Evolutionary conservation across 768 basidiomycete genomes (phyloP), one percentile per base, ranked within the genome.

Genomic region (Boletus huronensis): DNA sequence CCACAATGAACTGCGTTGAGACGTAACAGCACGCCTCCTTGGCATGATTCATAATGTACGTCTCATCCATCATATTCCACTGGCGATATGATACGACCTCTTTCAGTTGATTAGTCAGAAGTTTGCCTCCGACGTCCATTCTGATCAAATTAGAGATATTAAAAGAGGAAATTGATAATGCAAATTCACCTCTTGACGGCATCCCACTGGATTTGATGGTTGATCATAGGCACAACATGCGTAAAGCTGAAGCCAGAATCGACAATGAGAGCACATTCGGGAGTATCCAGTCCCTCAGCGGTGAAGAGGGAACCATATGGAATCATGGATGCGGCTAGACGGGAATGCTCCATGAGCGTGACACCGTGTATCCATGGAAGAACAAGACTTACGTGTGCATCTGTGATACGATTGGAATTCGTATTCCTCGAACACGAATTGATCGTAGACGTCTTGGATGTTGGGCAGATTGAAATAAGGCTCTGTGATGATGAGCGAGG

Each of bases 51-150:
- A 97, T 87, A 66, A 98, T 89, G 69, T 88, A 83, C 3, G 93
- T 95, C 70, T 98, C 88, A 64, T 97, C 93, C 86, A 95, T 94
- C 90, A 98, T 93, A 70, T 98, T 92, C 90, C 92, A 98, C 67
- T 98, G 95, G 41, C 96, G 85, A 70, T 90, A 98, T 13, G 93
- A 96, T 6, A 95, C 83, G 42, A 95, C 79, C 66, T 95, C 91
- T 67, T 97, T 97, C 23, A 98, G 80, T 48, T 96, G 90, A 72
- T 98, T 98, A 25, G 95, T 98, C 53, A 98, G 71, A 10, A 98
- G 79, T 74, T 98, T 97, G 44, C 95, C 96, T 48, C 96, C 95
- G 17, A 97, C 86, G 65, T 97, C 93, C 70, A 98, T 83, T 65
- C 95, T 96, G 70, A 48, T 34, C 54, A 56, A 54, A 58, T 61